Evolutionary conservation across 192 early-diverging fungal species (phyloP), one percentile per base, ranked within the genome.

Genomic region (Coemansia sp.): DNA sequence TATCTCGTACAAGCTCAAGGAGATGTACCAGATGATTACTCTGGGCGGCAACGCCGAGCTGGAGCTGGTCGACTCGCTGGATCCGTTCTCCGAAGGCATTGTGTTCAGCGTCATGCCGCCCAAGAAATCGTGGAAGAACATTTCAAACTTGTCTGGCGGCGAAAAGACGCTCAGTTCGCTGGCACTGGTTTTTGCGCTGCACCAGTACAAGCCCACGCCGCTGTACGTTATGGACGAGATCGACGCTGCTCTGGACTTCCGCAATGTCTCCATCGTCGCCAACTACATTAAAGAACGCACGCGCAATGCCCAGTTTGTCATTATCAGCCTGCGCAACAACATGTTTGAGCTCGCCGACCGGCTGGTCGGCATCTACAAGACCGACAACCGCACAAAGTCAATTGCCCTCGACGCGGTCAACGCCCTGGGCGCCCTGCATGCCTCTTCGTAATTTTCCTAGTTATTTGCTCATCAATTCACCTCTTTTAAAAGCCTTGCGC

Each of bases 201-300:
- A 99, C 69, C 95, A 97, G 67, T 99, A 90, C 83, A 97, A 97
- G 66, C 97, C 97, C 9, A 99, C 97, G 17, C 97, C 95, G n/a
- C 70, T 98, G 6, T 99, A 99, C 68, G 92, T 99, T 34, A 98
- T 99, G 94, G 97, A 99, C 75, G 97, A 99, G 77, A 99, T 99
- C 62, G 97, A 99, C 75, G 95, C 95, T 0, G 97, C 97, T 1
- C 78, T 98, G 20, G 97, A 99, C 76, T 99, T 98, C 78, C 82
- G 95, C 51, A 99, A 99, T 65, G 95, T 98, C 19, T 97, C 93
- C 11, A 99, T 99, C 71, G 89, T 99, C 3, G 97, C 95, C 11
- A 97, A 98, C 67, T 97, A 97, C 65, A 93, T 99, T 76, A 95
- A 95, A 62, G 92, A 97, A 60, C 83, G 94, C 53, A 96, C 97